A percentile compares a stretch with the other conserved stretches of the same genome.
Evolutionary conservation across 345 rosid genomes (phyloP).

Genomic region (Theobroma cacao): DNA sequence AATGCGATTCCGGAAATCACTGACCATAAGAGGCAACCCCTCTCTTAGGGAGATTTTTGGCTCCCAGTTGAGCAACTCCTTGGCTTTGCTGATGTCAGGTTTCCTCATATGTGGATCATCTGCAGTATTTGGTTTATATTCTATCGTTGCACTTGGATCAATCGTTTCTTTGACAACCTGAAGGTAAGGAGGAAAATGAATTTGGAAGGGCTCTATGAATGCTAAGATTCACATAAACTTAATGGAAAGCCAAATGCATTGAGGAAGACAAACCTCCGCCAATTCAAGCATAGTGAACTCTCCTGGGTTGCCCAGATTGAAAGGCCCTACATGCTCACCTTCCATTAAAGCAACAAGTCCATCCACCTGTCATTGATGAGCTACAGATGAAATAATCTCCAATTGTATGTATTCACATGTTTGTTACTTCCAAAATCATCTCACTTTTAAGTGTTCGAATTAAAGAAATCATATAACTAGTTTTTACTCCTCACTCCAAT

Average conservation of each 20-base stretch:
- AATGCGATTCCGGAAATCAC: conserved; percentile 82
- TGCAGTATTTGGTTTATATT: conserved; percentile 83
- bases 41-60: conserved; percentile 77
- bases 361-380: conserved; percentile 57
- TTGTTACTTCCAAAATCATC: not conserved
- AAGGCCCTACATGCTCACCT: conserved; percentile 90
- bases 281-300: conserved; percentile 98
- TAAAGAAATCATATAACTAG: not conserved
- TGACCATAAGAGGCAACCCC: conserved; percentile 94
- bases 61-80: conserved; percentile 88
- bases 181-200: not conserved
- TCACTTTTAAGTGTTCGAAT: not conserved
- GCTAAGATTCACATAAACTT: not conserved
- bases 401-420: conserved; percentile 2
- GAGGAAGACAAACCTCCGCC: conserved; percentile 70
- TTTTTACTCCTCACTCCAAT: not conserved
- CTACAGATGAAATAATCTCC: not conserved
- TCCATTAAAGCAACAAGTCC: conserved; percentile 93
- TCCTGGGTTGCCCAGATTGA: conserved; percentile 97
- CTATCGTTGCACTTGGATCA: conserved; percentile 90
- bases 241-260: not conserved
- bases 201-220: not conserved
- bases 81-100: conserved; percentile 92
- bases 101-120: conserved; percentile 98
- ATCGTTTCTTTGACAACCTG: conserved; percentile 94